These are phyloP conservation scores for Fusarium ramigenum DNA, from an alignment of 2,329 filamentous ascomycete species.

Conservation along the genomic window DNA sequence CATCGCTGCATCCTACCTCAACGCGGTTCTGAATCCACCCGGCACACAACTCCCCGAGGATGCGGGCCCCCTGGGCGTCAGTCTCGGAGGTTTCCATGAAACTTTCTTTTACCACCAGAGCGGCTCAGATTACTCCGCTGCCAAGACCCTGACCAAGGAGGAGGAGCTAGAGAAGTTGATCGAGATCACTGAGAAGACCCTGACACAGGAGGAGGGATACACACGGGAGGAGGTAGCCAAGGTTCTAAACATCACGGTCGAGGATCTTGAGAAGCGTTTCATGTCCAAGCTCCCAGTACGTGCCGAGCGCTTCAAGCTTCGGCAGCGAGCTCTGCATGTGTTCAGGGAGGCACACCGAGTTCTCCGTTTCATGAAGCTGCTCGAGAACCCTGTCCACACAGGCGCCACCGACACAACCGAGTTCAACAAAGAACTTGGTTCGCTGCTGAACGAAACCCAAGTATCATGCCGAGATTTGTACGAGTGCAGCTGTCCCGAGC, in stretches of 20 bases:
- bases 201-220: constrained; percentile 84
- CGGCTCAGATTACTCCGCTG: constrained; percentile 51
- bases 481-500: constrained; percentile 90
- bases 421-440: constrained; percentile 77
- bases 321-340: constrained; percentile 89
- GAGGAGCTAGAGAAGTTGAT: constrained; percentile 80
- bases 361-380: constrained; percentile 80
- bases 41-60: constrained; percentile 75
- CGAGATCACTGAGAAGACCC: constrained; percentile 72
- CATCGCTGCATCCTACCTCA: constrained; percentile 78
- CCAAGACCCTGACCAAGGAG: constrained; percentile 57
- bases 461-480: constrained; percentile 86
- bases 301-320: constrained; percentile 86
- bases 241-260: constrained; percentile 73
- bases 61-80: constrained; percentile 82
- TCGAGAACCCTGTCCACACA: constrained; percentile 62
- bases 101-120: constrained; percentile 72
- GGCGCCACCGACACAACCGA: constrained; percentile 61
- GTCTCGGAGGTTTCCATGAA: constrained; percentile 87
- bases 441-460: constrained; percentile 89
- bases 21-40: constrained; percentile 65
- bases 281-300: constrained; percentile 90
- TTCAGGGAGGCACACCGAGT: constrained; percentile 90
- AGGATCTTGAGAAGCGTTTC: constrained; percentile 79
- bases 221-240: constrained; percentile 84